These are phyloP conservation scores for Umbelopsis sp. DNA, from an alignment of 192 early-diverging fungal genomes.

Conservation along the genomic window DNA sequence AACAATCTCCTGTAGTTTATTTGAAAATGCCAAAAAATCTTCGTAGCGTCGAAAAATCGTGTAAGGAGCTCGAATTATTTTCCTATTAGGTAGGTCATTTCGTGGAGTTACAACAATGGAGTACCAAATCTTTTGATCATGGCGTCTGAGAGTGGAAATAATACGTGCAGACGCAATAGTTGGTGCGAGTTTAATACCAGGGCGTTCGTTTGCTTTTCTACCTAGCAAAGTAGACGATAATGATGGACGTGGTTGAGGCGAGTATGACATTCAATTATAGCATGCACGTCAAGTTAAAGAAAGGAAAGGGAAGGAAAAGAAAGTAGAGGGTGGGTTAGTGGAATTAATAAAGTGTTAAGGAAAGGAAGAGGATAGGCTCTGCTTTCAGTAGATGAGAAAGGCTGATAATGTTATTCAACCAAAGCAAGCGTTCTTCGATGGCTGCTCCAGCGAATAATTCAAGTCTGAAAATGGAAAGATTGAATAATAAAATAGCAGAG, in stretches of 20 bases:
- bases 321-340: not conserved
- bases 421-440: not conserved
- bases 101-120: slow-evolving; percentile 29
- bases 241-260: slow-evolving; percentile 1
- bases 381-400: not conserved
- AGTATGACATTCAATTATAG: not conserved
- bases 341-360: not conserved
- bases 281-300: not conserved
- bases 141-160: slow-evolving; percentile 23
- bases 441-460: not conserved
- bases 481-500: slow-evolving; percentile 2
- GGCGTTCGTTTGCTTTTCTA: not conserved
- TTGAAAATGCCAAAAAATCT: slow-evolving; percentile 32
- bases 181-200: slow-evolving; percentile 25
- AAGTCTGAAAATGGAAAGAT: slow-evolving; percentile 19
- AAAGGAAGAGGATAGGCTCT: not conserved
- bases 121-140: slow-evolving; percentile 38
- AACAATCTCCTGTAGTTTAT: slow-evolving; percentile 25
- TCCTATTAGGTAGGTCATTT: slow-evolving; percentile 4
- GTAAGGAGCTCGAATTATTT: slow-evolving; percentile 15
- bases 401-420: not conserved
- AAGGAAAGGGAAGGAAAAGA: not conserved
- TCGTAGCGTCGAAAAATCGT: slow-evolving; percentile 32
- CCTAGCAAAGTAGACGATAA: slow-evolving; percentile 6
- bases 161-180: slow-evolving; percentile 21